These are phyloP conservation scores for Trichoderma semiorbis DNA, from an alignment of 2,329 filamentous ascomycete species.

Conservation along the genomic window DNA sequence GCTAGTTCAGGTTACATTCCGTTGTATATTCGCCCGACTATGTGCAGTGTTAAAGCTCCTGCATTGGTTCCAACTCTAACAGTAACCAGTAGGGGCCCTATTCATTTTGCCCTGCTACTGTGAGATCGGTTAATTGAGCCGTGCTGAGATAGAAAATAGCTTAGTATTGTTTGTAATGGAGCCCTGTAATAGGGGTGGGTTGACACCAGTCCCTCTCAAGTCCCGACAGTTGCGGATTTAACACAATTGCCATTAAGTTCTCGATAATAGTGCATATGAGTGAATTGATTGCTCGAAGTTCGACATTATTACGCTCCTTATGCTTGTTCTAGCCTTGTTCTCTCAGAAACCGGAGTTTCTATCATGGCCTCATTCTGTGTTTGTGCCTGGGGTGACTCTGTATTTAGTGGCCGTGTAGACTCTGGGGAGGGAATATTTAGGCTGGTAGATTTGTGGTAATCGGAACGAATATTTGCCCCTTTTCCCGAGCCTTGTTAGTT, in stretches of 20 bases:
- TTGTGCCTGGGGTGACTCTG: not conserved
- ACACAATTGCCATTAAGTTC: not conserved
- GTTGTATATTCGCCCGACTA: not conserved
- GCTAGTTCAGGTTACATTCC: not conserved
- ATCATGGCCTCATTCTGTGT: not conserved
- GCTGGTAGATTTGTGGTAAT: not conserved
- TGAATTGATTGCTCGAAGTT: not conserved
- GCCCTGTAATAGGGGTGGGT: not conserved
- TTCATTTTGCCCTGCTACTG: not conserved
- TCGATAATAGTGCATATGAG: not conserved
- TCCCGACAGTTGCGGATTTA: not conserved
- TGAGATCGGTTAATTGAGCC: not conserved
- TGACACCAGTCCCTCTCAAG: not conserved
- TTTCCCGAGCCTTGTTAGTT: not conserved
- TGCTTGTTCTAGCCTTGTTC: not conserved
- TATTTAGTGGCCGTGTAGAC: not conserved
- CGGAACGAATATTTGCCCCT: not conserved
- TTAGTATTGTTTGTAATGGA: not conserved
- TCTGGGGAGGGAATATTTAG: not conserved
- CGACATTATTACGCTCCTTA: not conserved
- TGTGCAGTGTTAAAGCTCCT: not conserved
- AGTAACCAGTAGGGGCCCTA: not conserved
- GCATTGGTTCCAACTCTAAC: not conserved
- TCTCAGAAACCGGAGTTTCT: not conserved
- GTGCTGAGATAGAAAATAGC: not conserved